Evolutionary conservation across 2,329 filamentous ascomycete genomes (phyloP).

Genomic region (Beauveria brongniartii): DNA sequence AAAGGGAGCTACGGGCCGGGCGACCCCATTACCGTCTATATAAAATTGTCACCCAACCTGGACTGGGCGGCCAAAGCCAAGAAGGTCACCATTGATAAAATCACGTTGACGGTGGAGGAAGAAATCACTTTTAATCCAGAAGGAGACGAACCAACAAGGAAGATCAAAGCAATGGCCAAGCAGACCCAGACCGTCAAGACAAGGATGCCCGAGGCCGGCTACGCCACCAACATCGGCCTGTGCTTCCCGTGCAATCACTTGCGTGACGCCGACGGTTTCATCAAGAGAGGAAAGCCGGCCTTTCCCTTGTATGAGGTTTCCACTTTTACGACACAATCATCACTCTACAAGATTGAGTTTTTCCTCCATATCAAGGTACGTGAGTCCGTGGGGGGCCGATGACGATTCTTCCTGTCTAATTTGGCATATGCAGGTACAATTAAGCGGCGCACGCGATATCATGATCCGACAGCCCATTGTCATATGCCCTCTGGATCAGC

Average conservation of each 20-base stretch:
- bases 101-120: conserved; percentile 90
- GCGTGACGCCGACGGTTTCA: conserved; percentile 76
- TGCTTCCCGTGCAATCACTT: conserved; percentile 87
- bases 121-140: conserved; percentile 99
- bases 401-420: conserved; percentile 13
- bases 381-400: neutral
- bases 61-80: conserved; percentile 88
- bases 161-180: conserved; percentile 78
- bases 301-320: conserved; percentile 85
- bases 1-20: conserved; percentile 94
- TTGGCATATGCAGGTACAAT: conserved; percentile 57
- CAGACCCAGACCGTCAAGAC: conserved; percentile 73
- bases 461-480: conserved; percentile 85
- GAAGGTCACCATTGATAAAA: conserved; percentile 87
- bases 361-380: conserved; percentile 86
- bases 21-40: conserved; percentile 92
- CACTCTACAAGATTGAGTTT: conserved; percentile 97
- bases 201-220: conserved; percentile 84
- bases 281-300: conserved; percentile 74
- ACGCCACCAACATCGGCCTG: conserved; percentile 84
- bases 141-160: conserved; percentile 87
- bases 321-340: conserved; percentile 89
- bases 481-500: conserved; percentile 90
- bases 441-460: conserved; percentile 84
- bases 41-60: conserved; percentile 85